Conservation (phyloP, 331 rosid genomes). For the Quercus tomentella region DNA sequence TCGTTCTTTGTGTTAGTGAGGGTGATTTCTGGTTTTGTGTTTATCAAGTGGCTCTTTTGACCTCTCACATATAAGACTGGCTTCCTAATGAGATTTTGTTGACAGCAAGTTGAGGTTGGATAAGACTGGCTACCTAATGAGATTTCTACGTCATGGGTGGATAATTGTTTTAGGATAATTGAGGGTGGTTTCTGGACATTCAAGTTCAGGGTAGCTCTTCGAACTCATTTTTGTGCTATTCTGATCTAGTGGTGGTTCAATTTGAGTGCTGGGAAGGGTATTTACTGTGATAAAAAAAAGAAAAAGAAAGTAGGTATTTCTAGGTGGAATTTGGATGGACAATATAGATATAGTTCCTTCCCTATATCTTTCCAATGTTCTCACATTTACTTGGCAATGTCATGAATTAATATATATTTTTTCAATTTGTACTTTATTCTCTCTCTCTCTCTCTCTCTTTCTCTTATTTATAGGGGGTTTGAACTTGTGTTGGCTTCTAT, state of each 20-base stretch:
- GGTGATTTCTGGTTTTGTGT: slow-evolving; percentile 8
- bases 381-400: background rate
- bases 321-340: background rate
- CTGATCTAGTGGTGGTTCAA: background rate
- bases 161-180: background rate
- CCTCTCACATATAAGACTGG: slow-evolving; percentile 7
- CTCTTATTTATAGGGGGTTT: no score
- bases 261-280: background rate
- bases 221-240: background rate
- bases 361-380: background rate
- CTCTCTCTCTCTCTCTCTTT: no score
- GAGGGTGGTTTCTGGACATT: background rate
- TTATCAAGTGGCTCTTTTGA: slow-evolving; percentile 3
- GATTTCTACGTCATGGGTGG: background rate
- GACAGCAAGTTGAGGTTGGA: slow-evolving; percentile 4
- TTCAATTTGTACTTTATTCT: background rate
- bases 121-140: slow-evolving; percentile 12
- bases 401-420: background rate
- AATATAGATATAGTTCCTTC: background rate
- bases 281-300: background rate
- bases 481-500: no score
- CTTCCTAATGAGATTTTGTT: slow-evolving; percentile 13
- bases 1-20: slow-evolving; percentile 11
- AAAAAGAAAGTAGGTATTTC: background rate
- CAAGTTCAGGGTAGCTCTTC: background rate